phyloP scores from a whole-genome alignment of 2,329 filamentous ascomycete genomes.

The Onygenales sp. region DNA sequence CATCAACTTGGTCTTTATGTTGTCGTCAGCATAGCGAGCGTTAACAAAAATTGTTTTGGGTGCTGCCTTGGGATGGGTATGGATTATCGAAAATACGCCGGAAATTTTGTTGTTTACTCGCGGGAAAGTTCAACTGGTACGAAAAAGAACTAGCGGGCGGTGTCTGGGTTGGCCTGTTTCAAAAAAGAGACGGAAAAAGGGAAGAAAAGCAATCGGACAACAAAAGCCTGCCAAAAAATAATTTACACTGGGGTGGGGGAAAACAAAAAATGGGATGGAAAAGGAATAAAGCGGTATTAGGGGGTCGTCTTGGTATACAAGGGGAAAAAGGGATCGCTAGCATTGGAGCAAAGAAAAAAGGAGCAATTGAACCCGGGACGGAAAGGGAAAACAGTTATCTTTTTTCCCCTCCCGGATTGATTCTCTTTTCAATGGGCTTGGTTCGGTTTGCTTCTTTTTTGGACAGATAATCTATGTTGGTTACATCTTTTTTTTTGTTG shows the following conservation, averaged over 20 bases:
- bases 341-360: conserved; percentile 1
- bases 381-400: neutral
- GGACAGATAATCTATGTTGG: conserved; percentile 1
- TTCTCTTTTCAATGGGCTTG: neutral
- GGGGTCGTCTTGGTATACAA: neutral
- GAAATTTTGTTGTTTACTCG: neutral
- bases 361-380: conserved; percentile 4
- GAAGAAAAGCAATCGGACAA: conserved; percentile 3
- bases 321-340: neutral
- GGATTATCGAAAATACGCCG: neutral
- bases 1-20: conserved; percentile 5
- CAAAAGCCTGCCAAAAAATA: conserved; percentile 4
- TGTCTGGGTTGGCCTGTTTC: conserved; percentile 9
- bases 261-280: conserved; percentile 7
- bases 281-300: conserved; percentile 4
- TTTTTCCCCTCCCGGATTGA: conserved; percentile 2
- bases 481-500: neutral
- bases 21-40: conserved; percentile 12
- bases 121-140: neutral
- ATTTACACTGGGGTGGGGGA: neutral
- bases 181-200: conserved; percentile 8
- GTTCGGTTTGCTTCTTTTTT: conserved; percentile 5
- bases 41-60: neutral
- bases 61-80: neutral
- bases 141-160: neutral